phyloP scores from a whole-genome alignment of 495 filamentous ascomycete species.

The Bombardia bombarda region DNA sequence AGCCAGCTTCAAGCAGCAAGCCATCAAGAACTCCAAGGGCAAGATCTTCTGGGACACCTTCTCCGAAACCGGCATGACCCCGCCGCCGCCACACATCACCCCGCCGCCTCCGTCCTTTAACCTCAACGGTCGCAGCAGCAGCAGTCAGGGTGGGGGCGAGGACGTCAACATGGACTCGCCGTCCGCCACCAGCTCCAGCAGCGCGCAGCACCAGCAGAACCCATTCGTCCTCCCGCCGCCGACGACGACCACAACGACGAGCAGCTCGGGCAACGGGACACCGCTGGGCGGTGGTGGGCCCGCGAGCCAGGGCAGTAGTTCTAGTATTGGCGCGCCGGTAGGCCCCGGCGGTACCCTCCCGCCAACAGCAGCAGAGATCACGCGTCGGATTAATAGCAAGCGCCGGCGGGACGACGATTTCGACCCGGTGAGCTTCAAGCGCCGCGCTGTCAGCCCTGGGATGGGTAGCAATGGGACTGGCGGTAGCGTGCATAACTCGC shows the following conservation, averaged over 20 bases:
- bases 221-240: constrained; percentile 10
- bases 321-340: constrained; percentile 6
- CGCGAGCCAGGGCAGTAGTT: constrained; percentile 37
- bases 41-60: constrained; percentile 76
- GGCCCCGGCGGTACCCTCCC: constrained; percentile 26
- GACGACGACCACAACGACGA: constrained; percentile 11
- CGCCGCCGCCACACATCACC: constrained; percentile 49
- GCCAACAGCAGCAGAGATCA: constrained; percentile 57
- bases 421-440: constrained; percentile 82
- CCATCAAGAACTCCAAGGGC: constrained; percentile 60
- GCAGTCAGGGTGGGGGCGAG: no score
- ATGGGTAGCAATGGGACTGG: no score
- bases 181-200: constrained; percentile 33
- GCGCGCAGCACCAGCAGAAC: constrained; percentile 14
- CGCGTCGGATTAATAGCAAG: constrained; percentile 61
- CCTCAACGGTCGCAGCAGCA: no score
- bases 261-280: constrained; percentile 21
- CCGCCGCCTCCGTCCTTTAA: constrained; percentile 58
- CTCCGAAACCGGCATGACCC: constrained; percentile 45
- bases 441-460: constrained; percentile 86
- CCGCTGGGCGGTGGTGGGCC: constrained; percentile 12
- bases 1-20: constrained; percentile 65
- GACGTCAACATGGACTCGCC: constrained; percentile 73
- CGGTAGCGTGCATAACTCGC: constrained; percentile 85
- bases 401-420: constrained; percentile 86